Base-by-base conservation (phyloP, 352 stramenopile genomes). In the Globisporangium middletonii region DNA sequence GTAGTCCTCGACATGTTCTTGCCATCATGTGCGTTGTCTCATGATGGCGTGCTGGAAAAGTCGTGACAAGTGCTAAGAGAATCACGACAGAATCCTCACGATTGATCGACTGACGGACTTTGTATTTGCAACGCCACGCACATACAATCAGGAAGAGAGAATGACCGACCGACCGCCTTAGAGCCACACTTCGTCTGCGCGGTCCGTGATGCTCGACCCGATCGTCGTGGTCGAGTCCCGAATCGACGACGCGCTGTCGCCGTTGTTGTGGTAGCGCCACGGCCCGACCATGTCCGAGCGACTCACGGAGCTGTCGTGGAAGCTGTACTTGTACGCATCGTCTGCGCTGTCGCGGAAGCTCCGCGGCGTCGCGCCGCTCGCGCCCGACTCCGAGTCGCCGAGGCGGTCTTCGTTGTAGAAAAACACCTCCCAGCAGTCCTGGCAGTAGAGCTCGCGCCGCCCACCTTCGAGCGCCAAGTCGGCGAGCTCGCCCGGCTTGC, bases 371-470 rank as follows among this genome's bases (percentile, higher is more conserved):
- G 37, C 54, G 37, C 59, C 33, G 33, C 33, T 38, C 33, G 33
- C 33, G 7, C 33, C 60, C 28, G 45, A 28, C 26, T 55, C 43
- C 41, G 33, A 63, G 9, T 50, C 53, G 42, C 19, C 50, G 15
- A 69, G 43, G 6, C 61, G 55, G 18, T 77, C 67, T 45, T 88
- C 77, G 57, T 62, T 80, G 66, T 76, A 86, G 61, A 89, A 91
- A 49, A 85, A 86, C 48, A 87, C 50, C 43, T 89, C 81, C 75
- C 77, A 91, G 62, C 81, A 91, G 33, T 91, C 79, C 63, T 83
- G 71, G 60, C 81, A 91, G 60, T 82, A 87, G 16, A 81, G 62
- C 41, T 87, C 73, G 35, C 67, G 65, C 12, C 68, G 64, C 16
- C 69, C 65, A 41, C 65, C 62, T 16, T 75, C 75, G 27, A 86